phyloP scores from a whole-genome alignment of 345 rosid genomes.

The Euphorbia pulcherrima region DNA sequence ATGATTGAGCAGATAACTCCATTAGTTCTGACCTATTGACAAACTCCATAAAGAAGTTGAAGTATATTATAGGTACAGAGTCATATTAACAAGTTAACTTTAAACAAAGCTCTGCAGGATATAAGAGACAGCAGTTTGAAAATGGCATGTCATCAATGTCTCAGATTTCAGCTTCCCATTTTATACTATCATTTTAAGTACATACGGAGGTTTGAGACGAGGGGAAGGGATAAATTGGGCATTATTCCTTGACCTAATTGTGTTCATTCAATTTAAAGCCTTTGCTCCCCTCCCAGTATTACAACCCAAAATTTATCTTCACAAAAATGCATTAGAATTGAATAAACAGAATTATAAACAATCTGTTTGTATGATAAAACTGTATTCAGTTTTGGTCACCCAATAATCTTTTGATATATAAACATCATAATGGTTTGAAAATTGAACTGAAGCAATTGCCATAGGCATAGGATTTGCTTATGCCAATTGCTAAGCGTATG shows the following conservation, averaged over 20 bases:
- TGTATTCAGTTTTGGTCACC: not conserved
- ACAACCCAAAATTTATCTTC: not conserved
- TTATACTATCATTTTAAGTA: not conserved
- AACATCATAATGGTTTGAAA: too few species aligned
- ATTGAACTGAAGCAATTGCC: too few species aligned
- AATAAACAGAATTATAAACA: not conserved
- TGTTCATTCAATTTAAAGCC: not conserved
- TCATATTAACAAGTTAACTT: too few species aligned
- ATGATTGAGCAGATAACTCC: not conserved
- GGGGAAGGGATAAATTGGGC: not conserved
- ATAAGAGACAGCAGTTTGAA: not conserved
- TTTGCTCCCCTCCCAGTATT: not conserved
- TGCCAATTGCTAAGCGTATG: too few species aligned
- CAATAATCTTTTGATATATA: not conserved
- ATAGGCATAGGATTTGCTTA: too few species aligned
- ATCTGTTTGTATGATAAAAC: not conserved
- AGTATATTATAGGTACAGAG: slow-evolving; percentile 6
- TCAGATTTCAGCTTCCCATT: not conserved
- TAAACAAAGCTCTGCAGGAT: not conserved
- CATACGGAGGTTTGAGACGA: not conserved
- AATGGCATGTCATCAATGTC: not conserved
- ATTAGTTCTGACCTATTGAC: not conserved
- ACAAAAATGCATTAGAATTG: not conserved
- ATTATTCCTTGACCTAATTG: not conserved
- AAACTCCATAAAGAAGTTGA: slow-evolving; percentile 2